These are phyloP conservation scores for Rhodamnia rubescens DNA, from an alignment of 345 rosid species.

Conservation along the genomic window DNA sequence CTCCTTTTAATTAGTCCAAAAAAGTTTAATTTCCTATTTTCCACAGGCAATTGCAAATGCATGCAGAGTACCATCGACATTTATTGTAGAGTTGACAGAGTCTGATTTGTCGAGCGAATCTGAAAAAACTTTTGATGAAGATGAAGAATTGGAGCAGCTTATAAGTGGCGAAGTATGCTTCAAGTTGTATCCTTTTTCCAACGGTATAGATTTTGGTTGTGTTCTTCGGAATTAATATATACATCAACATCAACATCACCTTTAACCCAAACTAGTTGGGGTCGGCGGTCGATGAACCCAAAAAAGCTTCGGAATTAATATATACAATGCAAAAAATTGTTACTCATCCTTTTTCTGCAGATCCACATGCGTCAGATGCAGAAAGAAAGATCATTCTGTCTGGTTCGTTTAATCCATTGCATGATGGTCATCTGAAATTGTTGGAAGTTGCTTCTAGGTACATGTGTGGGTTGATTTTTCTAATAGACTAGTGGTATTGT, in stretches of 20 bases:
- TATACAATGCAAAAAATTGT: not conserved
- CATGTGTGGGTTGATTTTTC: not conserved
- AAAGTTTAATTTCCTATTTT: not conserved
- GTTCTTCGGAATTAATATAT: not conserved
- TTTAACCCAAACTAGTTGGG: no score
- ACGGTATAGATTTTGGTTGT: constrained; percentile 31
- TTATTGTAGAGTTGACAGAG: constrained; percentile 41
- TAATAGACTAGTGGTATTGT: not conserved
- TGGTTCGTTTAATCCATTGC: constrained; percentile 93
- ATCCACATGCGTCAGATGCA: constrained; percentile 14
- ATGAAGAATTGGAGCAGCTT: constrained; percentile 71
- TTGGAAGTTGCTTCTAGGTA: constrained; percentile 90
- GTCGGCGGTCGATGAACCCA: no score
- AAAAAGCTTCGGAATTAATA: not conserved
- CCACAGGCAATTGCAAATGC: constrained; percentile 74
- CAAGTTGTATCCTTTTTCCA: constrained; percentile 65
- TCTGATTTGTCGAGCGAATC: constrained; percentile 44
- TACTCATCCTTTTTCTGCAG: constrained; percentile 19
- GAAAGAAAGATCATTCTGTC: constrained; percentile 74
- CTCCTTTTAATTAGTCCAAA: not conserved
- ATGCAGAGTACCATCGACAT: constrained; percentile 48
- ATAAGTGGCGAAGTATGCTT: constrained; percentile 54
- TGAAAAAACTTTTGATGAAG: constrained; percentile 49
- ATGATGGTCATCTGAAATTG: constrained; percentile 85
- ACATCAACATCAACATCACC: no score